Evolutionary conservation across 2,329 filamentous ascomycete species (phyloP), one percentile per base, ranked within the genome.

Genomic region (Colletotrichum nymphaeae): DNA sequence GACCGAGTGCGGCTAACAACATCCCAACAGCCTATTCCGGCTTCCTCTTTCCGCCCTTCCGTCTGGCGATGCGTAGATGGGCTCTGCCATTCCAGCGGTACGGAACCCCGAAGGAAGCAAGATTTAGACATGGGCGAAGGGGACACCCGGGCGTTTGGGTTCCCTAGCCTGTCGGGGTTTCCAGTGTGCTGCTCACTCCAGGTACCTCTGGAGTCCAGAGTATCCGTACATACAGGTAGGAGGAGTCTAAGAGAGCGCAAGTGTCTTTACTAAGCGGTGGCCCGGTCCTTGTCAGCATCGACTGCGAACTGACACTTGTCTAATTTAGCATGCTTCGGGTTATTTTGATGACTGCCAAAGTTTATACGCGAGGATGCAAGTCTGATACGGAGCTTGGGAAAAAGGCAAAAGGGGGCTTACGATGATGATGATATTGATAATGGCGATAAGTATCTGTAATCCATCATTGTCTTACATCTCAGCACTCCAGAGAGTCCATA

Each of bases 41-140:
- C 63, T 71, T 24, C 56, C 56, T 58, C 59, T 69, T 42, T 69
- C 69, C 37, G 53, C 58, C 42, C 16, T 58, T 63, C 58, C 65
- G 58, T 58, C 57, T 58, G 68, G 26, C 11, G 58, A 49, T 63
- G 59, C 37, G n/a, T 32, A 14, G 64, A 42, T 46, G 58, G 14
- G 46, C 37, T 53, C 46, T 72, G 37, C 64, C 65, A 69, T 63
- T 58, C 57, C 58, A 72, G 52, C 69, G 58, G 69, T 68, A 58
- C 53, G 64, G 69, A 52, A 63, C 68, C 37, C 69, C 69, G 64
- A 72, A 49, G 63, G 64, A 67, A 42, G 19, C 9, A 62, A 32
- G 42, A 24, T 62, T 59, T 49, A 16, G 26, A 24, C 4, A 5
- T 52, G 32, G 53, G 19, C 26, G n/a, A 49, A 30, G 11, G 42